Evolutionary conservation across 2,329 filamentous ascomycete genomes (phyloP), one percentile per base, ranked within the genome.

Genomic region (Aspergillus aculeatus): DNA sequence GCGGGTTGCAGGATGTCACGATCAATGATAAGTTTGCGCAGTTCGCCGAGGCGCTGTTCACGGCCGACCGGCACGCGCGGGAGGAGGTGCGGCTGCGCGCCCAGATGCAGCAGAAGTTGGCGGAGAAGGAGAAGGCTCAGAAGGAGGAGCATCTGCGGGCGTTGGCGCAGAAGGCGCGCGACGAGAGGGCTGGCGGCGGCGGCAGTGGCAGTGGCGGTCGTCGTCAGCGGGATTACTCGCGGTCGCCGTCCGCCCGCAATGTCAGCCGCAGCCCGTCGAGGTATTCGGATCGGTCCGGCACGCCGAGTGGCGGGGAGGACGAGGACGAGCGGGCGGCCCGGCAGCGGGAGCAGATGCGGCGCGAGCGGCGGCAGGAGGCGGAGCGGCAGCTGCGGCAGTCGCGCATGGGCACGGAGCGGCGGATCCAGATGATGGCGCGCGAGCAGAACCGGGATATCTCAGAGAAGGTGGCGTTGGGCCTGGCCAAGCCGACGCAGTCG

Each of bases 1-100:
- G 95, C 69, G 92, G 92, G 0, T 75, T 99, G 63, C 92, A 97
- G 75, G 95, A 99, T 73, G 87, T 96, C 47, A 89, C 92, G 6
- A 98, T 99, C 78, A 98, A 96, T 78, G 95, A 99, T 81, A 98
- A 97, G 74, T 98, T 99, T 73, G 94, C 94, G 2, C 92, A 96
- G 70, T 96, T 99, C 73, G 90, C 92, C 0, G 95, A 99, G 77
- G 92, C 94, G 0, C 80, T 99, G 41, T 96, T 95, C 75, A 96
- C 95, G 65, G 95, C 95, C 1, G 95, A 99, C 73, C 84, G 94
- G 51, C 95, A 98, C 74, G 95, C 95, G 7, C 86, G 95, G 70
- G 95, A 99, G 71, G 95, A 99, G 75, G 94, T 99, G 57, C 89
- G 94, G 71, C 90, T 96, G 74, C 86, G 95, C 66, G 89, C 92